Base-by-base conservation (phyloP, 192 early-diverging fungal genomes). In the Rhizoclosmatium globosum region DNA sequence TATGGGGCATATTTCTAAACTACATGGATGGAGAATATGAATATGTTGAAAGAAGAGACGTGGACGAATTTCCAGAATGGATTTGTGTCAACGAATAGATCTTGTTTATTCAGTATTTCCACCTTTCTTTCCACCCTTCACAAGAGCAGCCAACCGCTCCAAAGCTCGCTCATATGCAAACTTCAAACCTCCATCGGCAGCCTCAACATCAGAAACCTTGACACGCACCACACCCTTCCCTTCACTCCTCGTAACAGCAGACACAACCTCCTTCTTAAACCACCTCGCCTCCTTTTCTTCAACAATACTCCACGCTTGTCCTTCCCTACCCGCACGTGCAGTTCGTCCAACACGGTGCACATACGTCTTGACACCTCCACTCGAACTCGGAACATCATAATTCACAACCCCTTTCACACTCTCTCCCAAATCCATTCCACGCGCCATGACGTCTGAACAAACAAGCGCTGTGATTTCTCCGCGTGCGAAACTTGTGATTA, bases 301-400 rank as follows among this genome's bases (percentile, higher is more conserved):
- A 21, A 84, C 41, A 42, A 88, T 65, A 38, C 83, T 81, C 56
- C 68, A 82, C 2, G 83, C 83, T 1, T 85, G 80, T 41, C 96
- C 96, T n/a, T 89, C 83, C 38, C 93, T 84, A 6, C 95, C 96
- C n/a, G 96, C 96, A 76, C 96, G 90, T 13, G 95, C 96, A 2
- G 97, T 98, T 68, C 97, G 89, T 7, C 97, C 96, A 2, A 98
- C 93, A 76, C 97, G 92, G 74, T 99, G 97, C n/a, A 97, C 92
- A 77, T 99, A 99, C 80, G 94, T 93, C 81, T 94, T 93, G 42
- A 64, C 72, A 1, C 42, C 72, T 3, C 50, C 70, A 87, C 93
- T 92, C 46, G 92, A 88, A 3, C 90, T 84, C 4, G 97, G 97
- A 44, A 92, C 88, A 71, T 98, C 96, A 84, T 99, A 99, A 78